Conservation (phyloP, 1,284 basidiomycete genomes). For the Apiotrichum porosum region DNA sequence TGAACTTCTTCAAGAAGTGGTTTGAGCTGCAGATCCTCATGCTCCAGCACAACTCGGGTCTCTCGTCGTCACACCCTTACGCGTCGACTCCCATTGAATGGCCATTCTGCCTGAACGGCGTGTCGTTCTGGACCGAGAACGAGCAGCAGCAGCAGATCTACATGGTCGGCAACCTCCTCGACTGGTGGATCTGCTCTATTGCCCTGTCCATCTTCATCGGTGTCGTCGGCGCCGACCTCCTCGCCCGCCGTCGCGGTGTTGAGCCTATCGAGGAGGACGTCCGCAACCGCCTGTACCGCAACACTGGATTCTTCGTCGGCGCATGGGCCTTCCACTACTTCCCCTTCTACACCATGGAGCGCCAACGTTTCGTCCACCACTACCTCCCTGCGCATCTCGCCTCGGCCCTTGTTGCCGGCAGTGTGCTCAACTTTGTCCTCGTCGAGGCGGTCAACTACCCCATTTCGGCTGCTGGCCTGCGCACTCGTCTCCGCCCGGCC, state of each 20-base stretch:
- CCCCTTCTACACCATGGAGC: constrained; percentile 97
- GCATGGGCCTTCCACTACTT: constrained; percentile 95
- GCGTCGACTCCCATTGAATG: constrained; percentile 91
- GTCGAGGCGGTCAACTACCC: constrained; percentile 93
- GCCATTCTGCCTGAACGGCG: constrained; percentile 93
- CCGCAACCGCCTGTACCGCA: constrained; percentile 89
- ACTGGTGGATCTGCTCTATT: constrained; percentile 91
- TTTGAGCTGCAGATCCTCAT: constrained; percentile 88
- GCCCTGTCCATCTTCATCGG: constrained; percentile 83
- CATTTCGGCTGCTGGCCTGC: constrained; percentile 62
- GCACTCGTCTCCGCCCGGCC: constrained; percentile 58
- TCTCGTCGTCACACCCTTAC: constrained; percentile 93
- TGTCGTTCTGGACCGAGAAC: constrained; percentile 95
- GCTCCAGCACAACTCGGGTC: constrained; percentile 94
- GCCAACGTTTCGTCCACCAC: constrained; percentile 96
- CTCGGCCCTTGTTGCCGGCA: constrained; percentile 84
- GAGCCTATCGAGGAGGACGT: constrained; percentile 79
- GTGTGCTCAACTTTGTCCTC: constrained; percentile 84
- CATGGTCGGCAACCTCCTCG: constrained; percentile 86
- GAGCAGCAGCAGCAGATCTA: constrained; percentile 87
- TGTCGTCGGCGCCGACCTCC: constrained; percentile 78
- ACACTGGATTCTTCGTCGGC: constrained; percentile 88
- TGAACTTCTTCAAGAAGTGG: constrained; percentile 94
- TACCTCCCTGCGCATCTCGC: constrained; percentile 93
- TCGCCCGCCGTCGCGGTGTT: constrained; percentile 78